These are phyloP conservation scores for Begonia masoniana DNA, from an alignment of 306 rosid species.

Conservation along the genomic window DNA sequence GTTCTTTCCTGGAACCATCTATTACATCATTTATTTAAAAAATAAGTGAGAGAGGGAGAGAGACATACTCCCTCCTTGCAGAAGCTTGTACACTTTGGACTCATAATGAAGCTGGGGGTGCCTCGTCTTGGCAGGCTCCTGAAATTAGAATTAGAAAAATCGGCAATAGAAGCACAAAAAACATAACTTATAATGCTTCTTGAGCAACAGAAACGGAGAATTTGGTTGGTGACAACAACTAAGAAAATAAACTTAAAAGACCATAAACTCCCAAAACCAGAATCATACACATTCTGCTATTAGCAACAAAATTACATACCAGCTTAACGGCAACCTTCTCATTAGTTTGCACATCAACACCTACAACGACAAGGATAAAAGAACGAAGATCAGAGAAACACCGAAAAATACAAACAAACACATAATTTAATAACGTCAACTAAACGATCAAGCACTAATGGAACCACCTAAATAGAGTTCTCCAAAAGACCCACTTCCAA, in stretches of 20 bases:
- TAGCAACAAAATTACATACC: slow-evolving; percentile 39
- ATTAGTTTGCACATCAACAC: slow-evolving; percentile 78
- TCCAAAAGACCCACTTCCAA: slow-evolving; percentile 98
- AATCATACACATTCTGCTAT: slow-evolving; percentile 1
- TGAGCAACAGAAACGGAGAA: too few species aligned
- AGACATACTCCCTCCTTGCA: slow-evolving; percentile 99
- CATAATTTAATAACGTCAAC: too few species aligned
- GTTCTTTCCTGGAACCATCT: background rate
- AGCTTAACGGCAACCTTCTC: slow-evolving; percentile 99
- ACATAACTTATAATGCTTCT: background rate
- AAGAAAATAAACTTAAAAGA: too few species aligned
- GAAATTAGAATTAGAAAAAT: slow-evolving; percentile 3
- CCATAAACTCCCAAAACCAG: too few species aligned
- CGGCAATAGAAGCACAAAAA: background rate
- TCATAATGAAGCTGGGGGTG: slow-evolving; percentile 99
- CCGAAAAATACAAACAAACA: background rate
- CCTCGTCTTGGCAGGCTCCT: slow-evolving; percentile 92
- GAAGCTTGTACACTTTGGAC: slow-evolving; percentile 94
- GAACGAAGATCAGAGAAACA: background rate
- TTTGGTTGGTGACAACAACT: too few species aligned
- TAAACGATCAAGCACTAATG: background rate
- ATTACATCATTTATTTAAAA: slow-evolving; percentile 1
- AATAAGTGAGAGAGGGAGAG: slow-evolving; percentile 5
- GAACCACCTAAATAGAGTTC: slow-evolving; percentile 81
- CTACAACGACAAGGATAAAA: slow-evolving; percentile 24